Evolutionary conservation across 371 early-diverging fungal genomes (phyloP), one percentile per base, ranked within the genome.

Genomic region (Funneliformis caledonium): DNA sequence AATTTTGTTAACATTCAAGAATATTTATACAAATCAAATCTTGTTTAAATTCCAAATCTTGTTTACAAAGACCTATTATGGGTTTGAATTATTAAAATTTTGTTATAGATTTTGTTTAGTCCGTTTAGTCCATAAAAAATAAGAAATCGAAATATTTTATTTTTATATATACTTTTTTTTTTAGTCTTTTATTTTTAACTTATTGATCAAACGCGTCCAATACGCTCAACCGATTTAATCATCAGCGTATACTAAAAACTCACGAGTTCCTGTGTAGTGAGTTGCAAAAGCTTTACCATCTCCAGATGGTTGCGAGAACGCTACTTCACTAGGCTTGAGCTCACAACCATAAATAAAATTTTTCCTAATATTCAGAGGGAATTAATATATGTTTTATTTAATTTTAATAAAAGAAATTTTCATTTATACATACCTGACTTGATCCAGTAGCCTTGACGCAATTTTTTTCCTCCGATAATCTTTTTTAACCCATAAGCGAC

Each of bases 21-120:
- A 26, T 96, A 91, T 81, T 67, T 83, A 70, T 98, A 98, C 86
- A 97, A 97, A 56, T 96, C 96, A 82, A 98, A 98, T 90, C 82
- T 89, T 78, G 81, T 83, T 75, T 90, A 87, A 85, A 4, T 37
- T 37, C 37, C 26, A 26, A 37, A 37, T 37, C 37, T 37, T 37
- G 37, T 37, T 37, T 37, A 37, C 37, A 37, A 56, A 56, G 11
- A 47, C 47, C 47, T 47, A 47, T 47, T 47, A 4, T 37, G 37
- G 37, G 37, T 37, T 37, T 37, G 37, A 37, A 37, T 37, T 37
- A 37, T 37, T 37, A 37, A 37, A 26, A 37, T 37, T 37, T 37
- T 37, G 37, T 37, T 37, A 37, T 37, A 37, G 37, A 37, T 37
- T 61, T 61, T 22, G 4, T 61, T 37, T 37, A 37, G 37, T 37